Evolutionary conservation across 352 stramenopile genomes (phyloP).

Genomic region (Globisporangium irregulare): DNA sequence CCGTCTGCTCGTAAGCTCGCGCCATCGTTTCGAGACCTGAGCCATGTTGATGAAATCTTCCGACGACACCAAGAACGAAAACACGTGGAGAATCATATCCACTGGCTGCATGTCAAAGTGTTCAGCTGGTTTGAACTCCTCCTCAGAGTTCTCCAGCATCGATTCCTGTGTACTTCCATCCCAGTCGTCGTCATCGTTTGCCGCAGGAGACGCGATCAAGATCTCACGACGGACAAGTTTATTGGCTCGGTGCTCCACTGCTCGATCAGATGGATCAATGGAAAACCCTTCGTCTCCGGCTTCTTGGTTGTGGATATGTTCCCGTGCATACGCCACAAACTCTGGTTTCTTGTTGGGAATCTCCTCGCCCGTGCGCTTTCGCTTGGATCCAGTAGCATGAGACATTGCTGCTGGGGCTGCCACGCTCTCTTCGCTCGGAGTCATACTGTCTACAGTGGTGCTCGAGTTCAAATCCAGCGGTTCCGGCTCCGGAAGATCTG

Average conservation of each 20-base stretch:
- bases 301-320: slow-evolving; percentile 81
- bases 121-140: slow-evolving; percentile 42
- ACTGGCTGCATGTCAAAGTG: slow-evolving; percentile 85
- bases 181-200: slow-evolving; percentile 79
- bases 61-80: slow-evolving; percentile 77
- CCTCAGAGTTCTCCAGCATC: slow-evolving; percentile 30
- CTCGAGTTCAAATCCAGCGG: slow-evolving; percentile 36
- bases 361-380: slow-evolving; percentile 17
- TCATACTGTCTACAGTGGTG: slow-evolving; percentile 1
- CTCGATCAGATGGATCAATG: slow-evolving; percentile 80
- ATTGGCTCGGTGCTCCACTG: slow-evolving; percentile 79
- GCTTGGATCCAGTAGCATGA: slow-evolving; percentile 13
- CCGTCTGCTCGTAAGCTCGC: slow-evolving; percentile 64
- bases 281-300: slow-evolving; percentile 78
- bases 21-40: slow-evolving; percentile 78
- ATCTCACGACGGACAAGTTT: slow-evolving; percentile 85
- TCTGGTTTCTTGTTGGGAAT: slow-evolving; percentile 16
- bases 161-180: slow-evolving; percentile 36
- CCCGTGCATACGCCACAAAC: slow-evolving; percentile 71
- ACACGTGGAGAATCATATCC: slow-evolving; percentile 87
- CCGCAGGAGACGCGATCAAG: slow-evolving; percentile 73
- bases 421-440: slow-evolving; percentile 10
- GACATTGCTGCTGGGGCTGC: slow-evolving; percentile 1
- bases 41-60: slow-evolving; percentile 72
- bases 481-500: slow-evolving; percentile 36